Conservation (phyloP, 73 alveolate species). For the Paramecium octaurelia region DNA sequence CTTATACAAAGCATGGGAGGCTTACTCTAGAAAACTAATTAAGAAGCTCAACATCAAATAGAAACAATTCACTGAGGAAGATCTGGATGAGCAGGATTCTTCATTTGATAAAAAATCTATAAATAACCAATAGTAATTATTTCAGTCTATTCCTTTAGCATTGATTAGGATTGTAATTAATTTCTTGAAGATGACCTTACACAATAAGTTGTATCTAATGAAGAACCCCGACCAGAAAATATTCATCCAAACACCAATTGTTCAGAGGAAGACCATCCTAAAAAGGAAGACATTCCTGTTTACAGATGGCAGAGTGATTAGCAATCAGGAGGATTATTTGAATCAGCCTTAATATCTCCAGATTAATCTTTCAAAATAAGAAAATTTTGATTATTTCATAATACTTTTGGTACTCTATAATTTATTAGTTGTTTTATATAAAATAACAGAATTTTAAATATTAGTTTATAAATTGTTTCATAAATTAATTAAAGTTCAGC, state of each 20-base stretch:
- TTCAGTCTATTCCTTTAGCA: background rate
- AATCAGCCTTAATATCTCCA: background rate
- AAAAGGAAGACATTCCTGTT: background rate
- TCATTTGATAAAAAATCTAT: background rate
- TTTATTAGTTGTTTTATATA: background rate
- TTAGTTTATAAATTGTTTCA: background rate
- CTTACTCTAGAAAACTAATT: background rate
- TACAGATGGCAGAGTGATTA: background rate
- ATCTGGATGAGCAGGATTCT: background rate
- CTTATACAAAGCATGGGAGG: conserved; percentile 25
- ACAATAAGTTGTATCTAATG: background rate
- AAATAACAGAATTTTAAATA: background rate
- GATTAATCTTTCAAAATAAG: background rate
- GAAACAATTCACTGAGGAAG: background rate
- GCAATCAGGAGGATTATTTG: background rate
- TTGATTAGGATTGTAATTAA: background rate
- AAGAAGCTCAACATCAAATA: background rate
- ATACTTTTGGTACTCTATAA: background rate
- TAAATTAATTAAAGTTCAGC: background rate
- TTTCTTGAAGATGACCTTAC: background rate
- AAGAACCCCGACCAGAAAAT: background rate
- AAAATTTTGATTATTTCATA: background rate
- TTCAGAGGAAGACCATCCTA: background rate
- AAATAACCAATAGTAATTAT: background rate
- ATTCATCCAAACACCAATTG: background rate